These are phyloP conservation scores for Globisporangium polare DNA, from an alignment of 352 stramenopile genomes.

Conservation along the genomic window DNA sequence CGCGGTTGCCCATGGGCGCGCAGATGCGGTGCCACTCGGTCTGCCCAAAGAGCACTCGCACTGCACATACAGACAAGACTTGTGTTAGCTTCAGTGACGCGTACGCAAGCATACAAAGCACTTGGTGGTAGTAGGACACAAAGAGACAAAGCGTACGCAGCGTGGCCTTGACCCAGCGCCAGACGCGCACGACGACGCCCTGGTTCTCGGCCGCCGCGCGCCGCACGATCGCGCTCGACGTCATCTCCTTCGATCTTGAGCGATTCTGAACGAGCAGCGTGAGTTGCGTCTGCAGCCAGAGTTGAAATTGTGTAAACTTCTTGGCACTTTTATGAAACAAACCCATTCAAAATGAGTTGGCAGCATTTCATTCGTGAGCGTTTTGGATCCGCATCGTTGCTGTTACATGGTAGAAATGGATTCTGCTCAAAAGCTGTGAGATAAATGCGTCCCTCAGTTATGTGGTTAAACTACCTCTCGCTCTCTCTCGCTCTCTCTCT, in stretches of 20 bases:
- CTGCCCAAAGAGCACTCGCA: slow-evolving; percentile 55
- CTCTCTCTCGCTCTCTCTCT: too few species aligned
- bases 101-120: not conserved
- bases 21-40: slow-evolving; percentile 78
- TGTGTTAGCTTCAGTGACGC: not conserved
- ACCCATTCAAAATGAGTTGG: not conserved
- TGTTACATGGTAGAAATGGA: too few species aligned
- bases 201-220: slow-evolving; percentile 53
- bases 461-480: too few species aligned
- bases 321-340: not conserved
- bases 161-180: slow-evolving; percentile 70
- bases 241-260: slow-evolving; percentile 39
- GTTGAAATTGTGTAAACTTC: not conserved
- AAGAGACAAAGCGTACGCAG: slow-evolving; percentile 17
- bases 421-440: too few species aligned
- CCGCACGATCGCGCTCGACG: slow-evolving; percentile 47
- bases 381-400: too few species aligned
- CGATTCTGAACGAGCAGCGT: not conserved
- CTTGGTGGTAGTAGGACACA: too few species aligned
- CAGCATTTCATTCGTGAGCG: not conserved
- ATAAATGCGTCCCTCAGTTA: too few species aligned
- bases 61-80: slow-evolving; percentile 14
- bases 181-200: slow-evolving; percentile 49
- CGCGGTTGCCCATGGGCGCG: slow-evolving; percentile 22
- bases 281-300: not conserved